phyloP scores from a whole-genome alignment of 768 basidiomycete genomes.

The Paxillus rubicundulus region DNA sequence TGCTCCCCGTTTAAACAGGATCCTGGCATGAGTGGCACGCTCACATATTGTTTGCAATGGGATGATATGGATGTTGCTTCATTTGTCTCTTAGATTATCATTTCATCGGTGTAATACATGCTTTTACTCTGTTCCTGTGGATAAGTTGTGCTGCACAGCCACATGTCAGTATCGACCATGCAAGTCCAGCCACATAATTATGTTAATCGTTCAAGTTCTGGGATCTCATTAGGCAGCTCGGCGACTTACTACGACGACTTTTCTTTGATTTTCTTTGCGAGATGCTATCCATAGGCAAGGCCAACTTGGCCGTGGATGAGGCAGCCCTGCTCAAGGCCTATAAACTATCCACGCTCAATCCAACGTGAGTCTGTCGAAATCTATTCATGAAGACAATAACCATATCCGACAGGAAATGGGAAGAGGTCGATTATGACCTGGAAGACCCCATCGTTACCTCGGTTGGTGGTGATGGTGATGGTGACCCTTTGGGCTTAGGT shows the following conservation, averaged over 20 bases:
- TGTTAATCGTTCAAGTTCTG: too few species aligned
- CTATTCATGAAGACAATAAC: not conserved
- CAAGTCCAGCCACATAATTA: too few species aligned
- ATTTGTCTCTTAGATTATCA: slow-evolving; percentile 9
- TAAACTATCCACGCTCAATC: slow-evolving; percentile 72
- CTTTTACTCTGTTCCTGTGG: not conserved
- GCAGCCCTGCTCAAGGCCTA: slow-evolving; percentile 85
- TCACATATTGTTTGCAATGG: not conserved
- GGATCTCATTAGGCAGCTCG: not conserved
- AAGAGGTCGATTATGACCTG: slow-evolving; percentile 82
- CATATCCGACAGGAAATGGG: slow-evolving; percentile 65
- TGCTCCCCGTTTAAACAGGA: slow-evolving; percentile 53
- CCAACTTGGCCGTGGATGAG: slow-evolving; percentile 75
- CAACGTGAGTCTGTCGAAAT: slow-evolving; percentile 51
- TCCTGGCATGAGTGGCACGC: not conserved
- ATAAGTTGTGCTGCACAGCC: not conserved
- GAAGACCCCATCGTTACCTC: slow-evolving; percentile 71
- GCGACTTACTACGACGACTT: not conserved
- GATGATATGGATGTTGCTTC: slow-evolving; percentile 6
- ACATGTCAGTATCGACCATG: not conserved
- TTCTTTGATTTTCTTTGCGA: not conserved
- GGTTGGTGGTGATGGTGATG: slow-evolving; percentile 55
- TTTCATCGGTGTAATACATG: slow-evolving; percentile 10
- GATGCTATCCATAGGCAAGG: slow-evolving; percentile 49
- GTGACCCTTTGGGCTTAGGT: slow-evolving; percentile 81